Evolutionary conservation across 2,329 filamentous ascomycete species (phyloP).

Genomic region (Botryosphaeria dothidea): DNA sequence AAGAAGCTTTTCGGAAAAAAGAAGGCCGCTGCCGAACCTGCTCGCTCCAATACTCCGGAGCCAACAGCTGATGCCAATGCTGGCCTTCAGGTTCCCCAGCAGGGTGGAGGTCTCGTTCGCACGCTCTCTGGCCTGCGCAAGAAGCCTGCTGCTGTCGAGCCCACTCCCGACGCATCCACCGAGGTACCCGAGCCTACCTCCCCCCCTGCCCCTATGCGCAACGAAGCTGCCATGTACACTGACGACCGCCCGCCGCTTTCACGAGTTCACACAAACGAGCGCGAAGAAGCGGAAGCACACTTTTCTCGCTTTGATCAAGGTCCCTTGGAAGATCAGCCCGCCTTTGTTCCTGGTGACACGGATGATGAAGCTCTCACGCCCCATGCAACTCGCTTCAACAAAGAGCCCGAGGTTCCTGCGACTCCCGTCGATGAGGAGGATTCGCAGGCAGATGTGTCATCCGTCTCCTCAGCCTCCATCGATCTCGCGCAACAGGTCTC

Average conservation of each 20-base stretch:
- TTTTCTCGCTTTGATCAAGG: conserved; percentile 82
- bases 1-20: conserved; percentile 43
- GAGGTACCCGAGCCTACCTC: neutral
- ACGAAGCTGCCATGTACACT: conserved; percentile 13
- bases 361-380: conserved; percentile 29
- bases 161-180: neutral
- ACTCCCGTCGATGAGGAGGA: conserved; percentile 21
- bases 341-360: conserved; percentile 64
- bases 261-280: conserved; percentile 53
- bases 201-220: neutral
- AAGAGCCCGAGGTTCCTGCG: conserved; percentile 22
- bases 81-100: conserved; percentile 16
- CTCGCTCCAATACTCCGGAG: conserved; percentile 9
- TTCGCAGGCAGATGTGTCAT: conserved; percentile 37
- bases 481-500: conserved; percentile 40
- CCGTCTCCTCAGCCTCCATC: conserved; percentile 38
- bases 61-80: conserved; percentile 22
- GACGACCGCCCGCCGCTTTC: conserved; percentile 16
- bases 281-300: conserved; percentile 60
- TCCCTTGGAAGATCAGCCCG: conserved; percentile 81
- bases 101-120: neutral
- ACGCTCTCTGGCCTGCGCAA: conserved; percentile 10
- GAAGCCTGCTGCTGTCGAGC: neutral
- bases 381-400: conserved; percentile 23
- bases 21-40: conserved; percentile 25